Evolutionary conservation across 140 eudicot genomes (phyloP), one percentile per base, ranked within the genome.

Genomic region (Bidens hawaiensis): DNA sequence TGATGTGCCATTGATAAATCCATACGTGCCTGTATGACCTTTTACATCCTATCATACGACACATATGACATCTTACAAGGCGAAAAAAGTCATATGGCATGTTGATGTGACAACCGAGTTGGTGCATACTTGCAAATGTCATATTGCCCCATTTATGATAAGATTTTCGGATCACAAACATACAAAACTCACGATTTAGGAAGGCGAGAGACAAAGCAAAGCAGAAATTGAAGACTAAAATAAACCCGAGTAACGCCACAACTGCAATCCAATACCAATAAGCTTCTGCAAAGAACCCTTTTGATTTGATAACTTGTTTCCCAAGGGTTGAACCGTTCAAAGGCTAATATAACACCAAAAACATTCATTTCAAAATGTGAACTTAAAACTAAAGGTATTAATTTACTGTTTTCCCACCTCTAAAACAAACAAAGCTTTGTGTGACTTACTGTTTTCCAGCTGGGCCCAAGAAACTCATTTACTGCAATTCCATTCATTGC

Each of bases 231-330:
- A n/a, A 55, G 23, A 55, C n/a, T 14, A 55, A n/a, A 55, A 28
- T 28, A 55, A 55, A 55, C 61, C 61, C 61, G 4, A 28, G 5
- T 27, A 55, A 28, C 6, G 24, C 61, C 9, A 6, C 61, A 27
- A 55, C 23, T 27, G 61, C 61, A 15, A 55, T 55, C 61, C 61
- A 54, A 54, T 54, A 54, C 61, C 61, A 54, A 27, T 54, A 54
- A 27, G 61, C 41, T 54, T 55, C 61, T 28, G 61, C 24, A 55
- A n/a, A 55, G 61, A 55, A 55, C n/a, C 61, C 61, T 55, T 41
- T 55, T 55, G 61, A 23, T 27, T 13, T 15, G 23, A 55, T 28
- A 15, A 28, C 42, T 27, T 14, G 41, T 55, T 55, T 55, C 61
- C 61, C 61, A 55, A 55, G 61, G 2, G 61, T 55, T 3, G 42